Conservation (phyloP, 345 rosid species). For the Rhizophora apiculata region DNA sequence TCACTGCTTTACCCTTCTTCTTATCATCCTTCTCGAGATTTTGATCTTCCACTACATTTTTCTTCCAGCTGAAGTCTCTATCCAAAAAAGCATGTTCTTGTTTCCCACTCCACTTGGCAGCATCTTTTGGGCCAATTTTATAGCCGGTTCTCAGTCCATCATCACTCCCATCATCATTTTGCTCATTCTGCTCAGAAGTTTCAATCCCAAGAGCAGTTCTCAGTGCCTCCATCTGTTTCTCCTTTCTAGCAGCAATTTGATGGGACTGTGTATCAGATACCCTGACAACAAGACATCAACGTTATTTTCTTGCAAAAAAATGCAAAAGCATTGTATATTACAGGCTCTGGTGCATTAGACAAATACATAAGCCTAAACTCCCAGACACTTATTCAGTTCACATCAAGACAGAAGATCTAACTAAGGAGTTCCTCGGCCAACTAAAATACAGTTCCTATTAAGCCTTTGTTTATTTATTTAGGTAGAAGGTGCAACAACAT, state of each 20-base stretch:
- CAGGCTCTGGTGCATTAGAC: neutral
- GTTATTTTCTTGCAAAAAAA: neutral
- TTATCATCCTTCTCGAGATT: slow-evolving; percentile 40
- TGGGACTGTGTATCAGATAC: slow-evolving; percentile 81
- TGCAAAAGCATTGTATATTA: neutral
- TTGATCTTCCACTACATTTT: slow-evolving; percentile 31
- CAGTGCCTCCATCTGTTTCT: slow-evolving; percentile 88
- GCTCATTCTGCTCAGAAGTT: slow-evolving; percentile 24
- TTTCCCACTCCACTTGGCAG: slow-evolving; percentile 37
- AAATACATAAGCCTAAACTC: neutral
- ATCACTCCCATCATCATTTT: slow-evolving; percentile 35
- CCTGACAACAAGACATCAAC: slow-evolving; percentile 33
- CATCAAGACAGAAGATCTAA: too few species aligned
- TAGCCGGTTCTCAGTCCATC: slow-evolving; percentile 22
- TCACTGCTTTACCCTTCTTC: slow-evolving; percentile 31
- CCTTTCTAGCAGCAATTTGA: slow-evolving; percentile 92
- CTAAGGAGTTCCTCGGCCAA: too few species aligned
- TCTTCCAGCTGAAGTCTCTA: slow-evolving; percentile 53
- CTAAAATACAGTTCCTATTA: too few species aligned
- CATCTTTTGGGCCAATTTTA: slow-evolving; percentile 35
- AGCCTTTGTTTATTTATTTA: too few species aligned
- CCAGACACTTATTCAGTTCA: too few species aligned
- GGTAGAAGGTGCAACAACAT: too few species aligned
- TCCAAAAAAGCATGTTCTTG: slow-evolving; percentile 74
- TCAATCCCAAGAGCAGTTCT: slow-evolving; percentile 75